Evolutionary conservation across 805 yeast species (phyloP).

Genomic region (Pichia rugopelliculosa): DNA sequence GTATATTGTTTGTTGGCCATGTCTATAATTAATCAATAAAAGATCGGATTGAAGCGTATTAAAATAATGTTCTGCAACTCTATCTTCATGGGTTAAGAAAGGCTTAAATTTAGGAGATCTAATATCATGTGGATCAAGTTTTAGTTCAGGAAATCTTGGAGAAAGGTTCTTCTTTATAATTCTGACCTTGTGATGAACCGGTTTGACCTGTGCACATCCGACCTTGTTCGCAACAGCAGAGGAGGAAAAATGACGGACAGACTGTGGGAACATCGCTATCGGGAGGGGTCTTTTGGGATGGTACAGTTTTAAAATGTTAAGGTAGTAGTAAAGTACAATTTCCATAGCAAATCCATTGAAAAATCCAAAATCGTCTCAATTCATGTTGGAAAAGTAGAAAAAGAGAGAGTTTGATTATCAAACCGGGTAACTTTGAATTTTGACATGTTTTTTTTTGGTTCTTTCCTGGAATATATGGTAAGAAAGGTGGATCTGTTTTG

Average conservation of each 20-base stretch:
- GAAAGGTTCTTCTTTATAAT: conserved; percentile 68
- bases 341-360: too few species aligned
- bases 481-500: too few species aligned
- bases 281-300: background rate
- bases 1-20: conserved; percentile 42
- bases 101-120: conserved; percentile 77
- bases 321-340: too few species aligned
- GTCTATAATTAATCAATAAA: conserved; percentile 68
- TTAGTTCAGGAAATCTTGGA: conserved; percentile 63
- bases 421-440: background rate
- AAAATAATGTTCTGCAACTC: conserved; percentile 68
- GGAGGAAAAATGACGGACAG: conserved; percentile 27
- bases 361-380: background rate
- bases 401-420: background rate
- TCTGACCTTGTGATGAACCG: conserved; percentile 85
- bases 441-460: background rate
- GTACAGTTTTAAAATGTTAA: background rate
- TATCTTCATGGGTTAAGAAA: conserved; percentile 63
- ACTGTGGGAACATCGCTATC: conserved; percentile 6
- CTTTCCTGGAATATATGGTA: too few species aligned
- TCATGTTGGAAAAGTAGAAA: background rate
- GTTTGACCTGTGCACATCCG: conserved; percentile 70
- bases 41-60: conserved; percentile 73
- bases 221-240: conserved; percentile 34
- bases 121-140: conserved; percentile 63